Percentiles rank a stretch among this genome's conserved stretches.
These are phyloP conservation scores for Backusella parvicylindrica DNA, from an alignment of 192 early-diverging fungal genomes.

Conservation along the genomic window DNA sequence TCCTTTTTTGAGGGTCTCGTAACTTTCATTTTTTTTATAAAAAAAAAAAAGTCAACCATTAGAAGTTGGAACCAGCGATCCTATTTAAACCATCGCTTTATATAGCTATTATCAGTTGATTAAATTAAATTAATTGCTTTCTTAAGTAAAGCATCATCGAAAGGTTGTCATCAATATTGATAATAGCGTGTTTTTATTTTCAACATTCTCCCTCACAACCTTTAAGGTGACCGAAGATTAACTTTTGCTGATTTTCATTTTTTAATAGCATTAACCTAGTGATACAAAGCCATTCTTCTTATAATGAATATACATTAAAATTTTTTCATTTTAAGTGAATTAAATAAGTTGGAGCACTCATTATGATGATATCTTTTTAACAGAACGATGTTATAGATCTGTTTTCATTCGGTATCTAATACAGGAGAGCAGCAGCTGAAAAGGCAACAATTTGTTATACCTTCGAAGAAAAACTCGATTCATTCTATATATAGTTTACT, in stretches of 20 bases:
- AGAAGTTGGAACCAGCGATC: neutral
- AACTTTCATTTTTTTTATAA: no score
- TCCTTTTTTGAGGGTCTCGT: no score
- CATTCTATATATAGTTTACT: neutral
- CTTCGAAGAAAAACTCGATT: neutral
- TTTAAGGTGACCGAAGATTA: no score
- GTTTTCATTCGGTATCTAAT: neutral
- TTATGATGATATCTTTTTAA: neutral
- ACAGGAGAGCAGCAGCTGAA: neutral
- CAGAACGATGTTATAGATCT: neutral
- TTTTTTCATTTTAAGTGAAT: neutral
- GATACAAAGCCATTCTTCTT: neutral
- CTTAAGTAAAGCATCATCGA: neutral
- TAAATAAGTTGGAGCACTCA: neutral
- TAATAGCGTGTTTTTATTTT: neutral
- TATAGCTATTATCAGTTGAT: neutral
- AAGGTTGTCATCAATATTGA: neutral
- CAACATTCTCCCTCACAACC: neutral
- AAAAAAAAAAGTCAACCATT: neutral
- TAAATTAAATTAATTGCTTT: neutral
- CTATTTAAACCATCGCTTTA: neutral
- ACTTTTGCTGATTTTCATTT: no score
- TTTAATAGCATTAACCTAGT: neutral
- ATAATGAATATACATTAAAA: no score
- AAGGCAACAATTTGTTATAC: neutral